Conservation (phyloP, 2,329 filamentous ascomycete species). For the Pseudogymnoascus sp. region DNA sequence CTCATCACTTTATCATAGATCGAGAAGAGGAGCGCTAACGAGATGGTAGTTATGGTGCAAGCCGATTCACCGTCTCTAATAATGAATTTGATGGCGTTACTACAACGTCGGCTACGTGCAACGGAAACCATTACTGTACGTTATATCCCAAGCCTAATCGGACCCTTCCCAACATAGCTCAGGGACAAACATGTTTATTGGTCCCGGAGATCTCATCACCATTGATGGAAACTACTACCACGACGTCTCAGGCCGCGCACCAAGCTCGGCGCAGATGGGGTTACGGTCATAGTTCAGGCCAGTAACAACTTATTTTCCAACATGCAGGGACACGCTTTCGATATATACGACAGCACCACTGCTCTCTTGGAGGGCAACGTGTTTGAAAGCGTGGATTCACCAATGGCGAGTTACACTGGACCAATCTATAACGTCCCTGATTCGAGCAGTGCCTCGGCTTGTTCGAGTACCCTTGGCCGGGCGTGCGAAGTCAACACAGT, state of each 20-base stretch:
- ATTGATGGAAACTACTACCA: conserved; percentile 39
- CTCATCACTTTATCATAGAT: neutral
- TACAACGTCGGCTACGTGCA: conserved; percentile 36
- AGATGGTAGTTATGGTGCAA: conserved; percentile 24
- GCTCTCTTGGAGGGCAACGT: conserved; percentile 40
- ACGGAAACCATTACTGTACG: conserved; percentile 42
- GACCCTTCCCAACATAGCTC: neutral
- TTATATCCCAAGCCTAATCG: conserved; percentile 30
- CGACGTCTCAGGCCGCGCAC: conserved; percentile 37
- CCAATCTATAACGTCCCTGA: conserved; percentile 16
- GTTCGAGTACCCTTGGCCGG: neutral
- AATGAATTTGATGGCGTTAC: conserved; percentile 39
- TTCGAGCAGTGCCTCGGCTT: conserved; percentile 11
- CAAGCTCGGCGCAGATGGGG: conserved; percentile 33
- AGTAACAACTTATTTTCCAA: conserved; percentile 38
- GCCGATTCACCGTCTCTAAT: conserved; percentile 40
- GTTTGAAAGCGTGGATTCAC: conserved; percentile 35
- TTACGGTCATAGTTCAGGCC: conserved; percentile 33
- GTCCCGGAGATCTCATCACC: conserved; percentile 35
- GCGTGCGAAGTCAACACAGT: neutral
- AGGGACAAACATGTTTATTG: conserved; percentile 33
- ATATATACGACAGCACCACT: conserved; percentile 27
- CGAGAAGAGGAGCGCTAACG: neutral
- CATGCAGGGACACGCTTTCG: conserved; percentile 40
- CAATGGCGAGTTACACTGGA: conserved; percentile 14